Base-by-base conservation (phyloP, 2,329 filamentous ascomycete species). In the Pseudogymnoascus sp. region DNA sequence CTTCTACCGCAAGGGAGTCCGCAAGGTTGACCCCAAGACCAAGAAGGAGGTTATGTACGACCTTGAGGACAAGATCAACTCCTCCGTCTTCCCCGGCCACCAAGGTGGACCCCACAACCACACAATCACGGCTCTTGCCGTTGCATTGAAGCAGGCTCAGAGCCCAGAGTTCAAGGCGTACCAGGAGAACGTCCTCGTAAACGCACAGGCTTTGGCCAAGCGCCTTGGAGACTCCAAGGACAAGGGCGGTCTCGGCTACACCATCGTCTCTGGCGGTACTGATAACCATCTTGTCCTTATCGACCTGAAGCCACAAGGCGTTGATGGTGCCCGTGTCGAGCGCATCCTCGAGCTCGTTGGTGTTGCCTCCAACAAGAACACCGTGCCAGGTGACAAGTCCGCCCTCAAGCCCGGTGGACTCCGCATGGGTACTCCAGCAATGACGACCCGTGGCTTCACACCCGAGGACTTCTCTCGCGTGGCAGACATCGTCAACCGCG, bases 301-400 rank as follows among this genome's bases (percentile, higher is more conserved):
- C 60, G 95, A 99, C 76, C 84, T 99, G 61, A 96, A 96, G 79
- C 86, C 90, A 39, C 90, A 95, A 74, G 83, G 83, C 64, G 86
- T 99, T 66, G 95, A 99, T 73, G 93, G 93, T 69, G 89, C 89
- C 23, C 88, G 93, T 62, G 91, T 96, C 12, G 93, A 97, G 80
- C 87, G 91, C 57, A 87, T 96, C 14, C 83, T 97, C 23, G 93
- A 97, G 75, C 85, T 96, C 57, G 91, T 96, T 68, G 93, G 93
- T 71, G 93, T 97, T 62, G 95, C 95, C n/a, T 89, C 90, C 74
- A 99, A 99, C 83, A 99, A 99, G 84, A 99, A 99, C 80, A 97
- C 95, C 6, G 93, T 97, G 0, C 95, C 95, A 1, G 95, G 93
- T 47, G 95, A 99, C 78, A 91, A 88, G 74, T 96, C 92, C 0